Percentiles rank a stretch among this genome's conserved stretches.
These are phyloP conservation scores for Prunus fruticosa DNA, from an alignment of 306 rosid species.

Conservation along the genomic window DNA sequence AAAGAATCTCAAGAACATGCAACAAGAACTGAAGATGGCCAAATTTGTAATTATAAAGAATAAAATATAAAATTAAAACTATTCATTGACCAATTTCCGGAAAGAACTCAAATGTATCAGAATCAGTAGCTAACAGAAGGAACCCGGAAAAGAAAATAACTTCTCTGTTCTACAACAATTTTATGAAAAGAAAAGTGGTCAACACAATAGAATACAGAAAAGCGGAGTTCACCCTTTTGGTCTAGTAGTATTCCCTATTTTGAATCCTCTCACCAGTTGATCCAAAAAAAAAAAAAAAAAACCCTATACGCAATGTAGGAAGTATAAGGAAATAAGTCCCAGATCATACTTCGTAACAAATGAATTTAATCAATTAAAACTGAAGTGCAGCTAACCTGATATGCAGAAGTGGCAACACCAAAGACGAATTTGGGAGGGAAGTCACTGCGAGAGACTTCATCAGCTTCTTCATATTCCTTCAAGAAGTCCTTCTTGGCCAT, in stretches of 20 bases:
- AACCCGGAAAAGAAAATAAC: not conserved
- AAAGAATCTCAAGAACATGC: too few species aligned
- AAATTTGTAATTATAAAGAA: not conserved
- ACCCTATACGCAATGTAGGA: too few species aligned
- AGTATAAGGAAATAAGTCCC: not conserved
- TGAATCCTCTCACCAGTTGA: not conserved
- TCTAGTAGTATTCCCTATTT: not conserved
- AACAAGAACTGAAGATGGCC: not conserved
- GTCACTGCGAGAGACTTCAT: conserved; percentile 49
- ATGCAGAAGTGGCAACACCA: conserved; percentile 86
- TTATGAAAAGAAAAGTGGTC: not conserved
- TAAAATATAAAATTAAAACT: not conserved
- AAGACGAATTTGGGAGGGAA: conserved; percentile 82
- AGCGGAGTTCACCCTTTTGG: not conserved
- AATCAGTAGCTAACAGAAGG: not conserved
- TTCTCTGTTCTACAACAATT: not conserved
- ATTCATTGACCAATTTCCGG: not conserved
- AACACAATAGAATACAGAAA: not conserved
- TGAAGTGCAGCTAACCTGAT: conserved; percentile 52
- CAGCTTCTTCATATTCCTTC: conserved; percentile 18
- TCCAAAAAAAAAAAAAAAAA: not conserved
- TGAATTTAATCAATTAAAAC: not conserved
- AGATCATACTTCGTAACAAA: conserved; percentile 22
- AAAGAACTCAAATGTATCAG: not conserved
- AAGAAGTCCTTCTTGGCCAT: conserved; percentile 47